A percentile compares a stretch with the other conserved stretches of the same genome.
Evolutionary conservation across 2,329 filamentous ascomycete genomes (phyloP).

Genomic region (Dactylellina haptotyla): DNA sequence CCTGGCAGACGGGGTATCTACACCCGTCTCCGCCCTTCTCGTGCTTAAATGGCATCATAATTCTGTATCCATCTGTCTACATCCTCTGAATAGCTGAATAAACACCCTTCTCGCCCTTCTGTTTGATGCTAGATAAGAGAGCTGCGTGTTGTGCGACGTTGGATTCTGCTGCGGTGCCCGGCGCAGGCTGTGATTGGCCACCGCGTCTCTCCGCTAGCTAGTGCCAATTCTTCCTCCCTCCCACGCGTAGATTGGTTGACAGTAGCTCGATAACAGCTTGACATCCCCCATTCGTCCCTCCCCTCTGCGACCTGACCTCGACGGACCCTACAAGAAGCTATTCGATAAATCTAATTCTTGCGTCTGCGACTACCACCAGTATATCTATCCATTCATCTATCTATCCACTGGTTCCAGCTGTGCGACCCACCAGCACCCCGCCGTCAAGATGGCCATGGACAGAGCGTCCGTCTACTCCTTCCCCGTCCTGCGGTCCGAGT

Average conservation of each 20-base stretch:
- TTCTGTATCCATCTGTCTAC: no score
- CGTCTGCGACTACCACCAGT: neutral
- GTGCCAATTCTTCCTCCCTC: slow-evolving; percentile 3
- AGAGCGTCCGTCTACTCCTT: slow-evolving; percentile 82
- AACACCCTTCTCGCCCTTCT: no score
- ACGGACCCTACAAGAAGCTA: neutral
- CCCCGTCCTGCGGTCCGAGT: slow-evolving; percentile 77
- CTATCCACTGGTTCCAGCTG: neutral
- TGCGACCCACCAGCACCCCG: neutral
- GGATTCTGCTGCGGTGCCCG: slow-evolving; percentile 9
- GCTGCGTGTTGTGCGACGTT: slow-evolving; percentile 8
- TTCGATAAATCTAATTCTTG: neutral
- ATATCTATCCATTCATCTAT: neutral
- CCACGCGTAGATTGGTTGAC: slow-evolving; percentile 45
- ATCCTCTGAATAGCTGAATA: no score
- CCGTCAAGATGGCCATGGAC: slow-evolving; percentile 72
- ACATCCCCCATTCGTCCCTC: neutral
- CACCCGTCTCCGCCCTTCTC: neutral
- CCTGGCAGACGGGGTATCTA: neutral
- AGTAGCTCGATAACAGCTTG: slow-evolving; percentile 5
- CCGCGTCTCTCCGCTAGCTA: slow-evolving; percentile 22
- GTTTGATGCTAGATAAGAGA: neutral
- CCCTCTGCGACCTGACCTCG: neutral
- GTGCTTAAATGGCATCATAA: no score
- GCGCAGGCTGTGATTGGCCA: slow-evolving; percentile 35